Conservation (phyloP, 768 basidiomycete species). For the Basidioascus undulatus region DNA sequence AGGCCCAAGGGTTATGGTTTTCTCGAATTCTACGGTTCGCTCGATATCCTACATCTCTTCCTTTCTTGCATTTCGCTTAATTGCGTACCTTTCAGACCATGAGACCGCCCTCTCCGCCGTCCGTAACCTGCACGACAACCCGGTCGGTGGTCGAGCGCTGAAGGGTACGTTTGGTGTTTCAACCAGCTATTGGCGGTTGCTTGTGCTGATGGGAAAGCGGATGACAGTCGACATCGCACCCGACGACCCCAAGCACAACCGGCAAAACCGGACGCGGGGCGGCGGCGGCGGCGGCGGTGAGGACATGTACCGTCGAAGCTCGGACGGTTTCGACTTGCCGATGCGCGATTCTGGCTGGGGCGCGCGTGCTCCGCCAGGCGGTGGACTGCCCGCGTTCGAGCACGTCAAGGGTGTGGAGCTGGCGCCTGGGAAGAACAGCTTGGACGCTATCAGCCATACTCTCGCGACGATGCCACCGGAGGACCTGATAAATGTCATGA, state of each 20-base stretch:
- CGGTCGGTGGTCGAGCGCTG: slow-evolving; percentile 74
- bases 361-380: slow-evolving; percentile 1
- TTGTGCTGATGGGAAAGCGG: no score
- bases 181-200: no score
- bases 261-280: slow-evolving; percentile 34
- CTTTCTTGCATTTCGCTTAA: background rate
- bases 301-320: no score
- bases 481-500: slow-evolving; percentile 75
- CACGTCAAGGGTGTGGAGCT: slow-evolving; percentile 36
- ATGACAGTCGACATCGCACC: slow-evolving; percentile 89
- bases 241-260: slow-evolving; percentile 73
- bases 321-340: no score
- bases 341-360: slow-evolving; percentile 8
- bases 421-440: slow-evolving; percentile 39
- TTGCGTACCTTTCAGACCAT: slow-evolving; percentile 32
- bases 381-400: background rate
- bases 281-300: slow-evolving; percentile 30
- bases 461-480: slow-evolving; percentile 59
- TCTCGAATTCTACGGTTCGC: slow-evolving; percentile 1
- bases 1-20: slow-evolving; percentile 73
- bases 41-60: background rate
- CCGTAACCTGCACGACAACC: slow-evolving; percentile 77
- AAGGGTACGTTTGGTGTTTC: no score
- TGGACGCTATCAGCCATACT: slow-evolving; percentile 65
- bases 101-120: slow-evolving; percentile 90